Evolutionary conservation across 208 protist genomes (phyloP).

Genomic region (Trypanosoma caninum): DNA sequence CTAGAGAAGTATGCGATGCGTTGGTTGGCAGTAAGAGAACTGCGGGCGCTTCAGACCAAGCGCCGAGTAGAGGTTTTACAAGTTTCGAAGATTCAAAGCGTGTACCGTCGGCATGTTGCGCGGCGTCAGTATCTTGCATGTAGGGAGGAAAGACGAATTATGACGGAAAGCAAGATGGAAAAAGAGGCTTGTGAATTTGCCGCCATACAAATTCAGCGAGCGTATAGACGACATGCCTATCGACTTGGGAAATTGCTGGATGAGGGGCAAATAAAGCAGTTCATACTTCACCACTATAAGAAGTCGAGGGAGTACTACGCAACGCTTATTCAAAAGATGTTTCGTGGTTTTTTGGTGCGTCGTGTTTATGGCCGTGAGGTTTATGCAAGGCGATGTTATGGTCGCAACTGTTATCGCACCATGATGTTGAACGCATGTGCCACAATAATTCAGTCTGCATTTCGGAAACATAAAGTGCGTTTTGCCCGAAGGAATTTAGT

Average conservation of each 20-base stretch:
- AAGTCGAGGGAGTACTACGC: slow-evolving; percentile 67
- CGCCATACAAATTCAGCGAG: slow-evolving; percentile 61
- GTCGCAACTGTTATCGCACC: slow-evolving; percentile 61
- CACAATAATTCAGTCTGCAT: slow-evolving; percentile 58
- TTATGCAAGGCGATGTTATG: slow-evolving; percentile 50
- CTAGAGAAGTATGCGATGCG: slow-evolving; percentile 70
- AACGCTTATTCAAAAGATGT: slow-evolving; percentile 69
- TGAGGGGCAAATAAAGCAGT: slow-evolving; percentile 33
- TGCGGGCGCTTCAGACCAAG: slow-evolving; percentile 26
- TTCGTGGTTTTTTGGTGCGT: slow-evolving; percentile 65
- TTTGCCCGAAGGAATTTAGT: slow-evolving; percentile 4
- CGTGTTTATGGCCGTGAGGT: slow-evolving; percentile 43
- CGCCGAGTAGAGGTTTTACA: slow-evolving; percentile 26
- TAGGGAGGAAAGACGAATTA: slow-evolving; percentile 5
- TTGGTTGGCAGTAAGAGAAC: slow-evolving; percentile 55
- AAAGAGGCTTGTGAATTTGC: slow-evolving; percentile 37
- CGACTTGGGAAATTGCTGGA: slow-evolving; percentile 35
- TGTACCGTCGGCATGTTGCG: slow-evolving; percentile 36
- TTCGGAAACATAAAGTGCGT: slow-evolving; percentile 35
- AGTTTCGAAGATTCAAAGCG: slow-evolving; percentile 46
- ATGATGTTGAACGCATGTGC: slow-evolving; percentile 38
- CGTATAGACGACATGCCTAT: slow-evolving; percentile 60
- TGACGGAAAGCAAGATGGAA: slow-evolving; percentile 5
- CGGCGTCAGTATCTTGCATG: slow-evolving; percentile 13
- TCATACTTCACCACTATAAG: slow-evolving; percentile 58